These are phyloP conservation scores for Asclepias syriaca DNA, from an alignment of 257 asterid genomes.

Conservation along the genomic window DNA sequence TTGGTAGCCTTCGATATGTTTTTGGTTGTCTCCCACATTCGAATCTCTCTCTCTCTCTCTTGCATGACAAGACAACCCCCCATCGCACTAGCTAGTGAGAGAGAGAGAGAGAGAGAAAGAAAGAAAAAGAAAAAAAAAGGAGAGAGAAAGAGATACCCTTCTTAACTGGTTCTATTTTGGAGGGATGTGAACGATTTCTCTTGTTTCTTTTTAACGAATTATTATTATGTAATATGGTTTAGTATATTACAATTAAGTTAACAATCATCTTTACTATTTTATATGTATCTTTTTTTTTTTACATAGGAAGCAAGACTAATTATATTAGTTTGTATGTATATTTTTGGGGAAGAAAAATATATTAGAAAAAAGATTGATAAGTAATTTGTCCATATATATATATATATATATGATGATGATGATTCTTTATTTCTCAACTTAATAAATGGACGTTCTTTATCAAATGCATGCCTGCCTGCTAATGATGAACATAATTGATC, in stretches of 20 bases:
- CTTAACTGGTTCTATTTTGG: slow-evolving; percentile 24
- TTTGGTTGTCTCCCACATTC: slow-evolving; percentile 68
- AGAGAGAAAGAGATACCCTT: background rate
- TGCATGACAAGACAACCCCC: slow-evolving; percentile 59
- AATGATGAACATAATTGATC: slow-evolving; percentile 44
- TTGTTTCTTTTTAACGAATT: background rate
- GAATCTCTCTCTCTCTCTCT: slow-evolving; percentile 4
- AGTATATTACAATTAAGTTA: too few relatives aligned
- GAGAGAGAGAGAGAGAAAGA: background rate
- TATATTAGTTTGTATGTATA: too few relatives aligned
- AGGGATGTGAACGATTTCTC: background rate
- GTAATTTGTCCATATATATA: too few relatives aligned
- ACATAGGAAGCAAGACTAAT: too few relatives aligned
- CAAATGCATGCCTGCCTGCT: slow-evolving; percentile 36
- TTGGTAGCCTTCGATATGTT: slow-evolving; percentile 36
- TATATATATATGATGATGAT: too few relatives aligned
- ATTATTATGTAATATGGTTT: background rate
- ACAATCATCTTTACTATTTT: too few relatives aligned
- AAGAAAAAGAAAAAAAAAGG: slow-evolving; percentile 7
- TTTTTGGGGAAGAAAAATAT: too few relatives aligned
- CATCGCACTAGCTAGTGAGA: slow-evolving; percentile 44
- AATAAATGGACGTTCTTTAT: slow-evolving; percentile 11
- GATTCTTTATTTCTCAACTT: background rate
- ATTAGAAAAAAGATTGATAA: too few relatives aligned
- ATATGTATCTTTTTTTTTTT: too few relatives aligned